These are phyloP conservation scores for Boletus eberwhitei DNA, from an alignment of 768 basidiomycete species.

Conservation along the genomic window DNA sequence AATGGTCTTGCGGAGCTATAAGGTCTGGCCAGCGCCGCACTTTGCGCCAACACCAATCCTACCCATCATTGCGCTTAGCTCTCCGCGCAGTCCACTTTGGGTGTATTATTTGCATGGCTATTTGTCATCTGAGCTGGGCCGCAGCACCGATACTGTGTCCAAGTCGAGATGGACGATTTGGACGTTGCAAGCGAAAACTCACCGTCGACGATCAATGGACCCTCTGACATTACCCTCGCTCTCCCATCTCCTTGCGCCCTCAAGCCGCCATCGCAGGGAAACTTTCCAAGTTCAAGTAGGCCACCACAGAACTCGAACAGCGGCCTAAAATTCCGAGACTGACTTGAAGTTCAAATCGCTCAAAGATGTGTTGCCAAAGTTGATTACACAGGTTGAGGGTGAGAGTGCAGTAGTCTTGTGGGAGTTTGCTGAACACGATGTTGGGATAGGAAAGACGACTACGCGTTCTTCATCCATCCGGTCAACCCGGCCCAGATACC, in stretches of 20 bases:
- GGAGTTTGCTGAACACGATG: conserved; percentile 5
- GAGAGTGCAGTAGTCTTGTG: conserved; percentile 9
- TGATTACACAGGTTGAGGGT: conserved; percentile 79
- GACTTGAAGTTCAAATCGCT: conserved; percentile 68
- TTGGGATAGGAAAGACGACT: conserved; percentile 72
- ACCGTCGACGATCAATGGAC: conserved; percentile 27
- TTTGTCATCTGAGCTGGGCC: conserved; percentile 2
- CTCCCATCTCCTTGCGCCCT: conserved; percentile 60
- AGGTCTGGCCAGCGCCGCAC: too few relatives aligned
- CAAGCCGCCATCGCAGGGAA: conserved; percentile 52
- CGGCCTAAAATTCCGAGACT: conserved; percentile 44
- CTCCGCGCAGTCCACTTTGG: conserved; percentile 6
- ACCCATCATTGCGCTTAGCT: too few relatives aligned
- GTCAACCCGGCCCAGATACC: conserved; percentile 59
- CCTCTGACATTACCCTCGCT: conserved; percentile 61
- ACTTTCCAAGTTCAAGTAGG: conserved; percentile 39
- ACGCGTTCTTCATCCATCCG: conserved; percentile 74
- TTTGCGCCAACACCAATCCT: too few relatives aligned
- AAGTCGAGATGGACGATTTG: conserved; percentile 9
- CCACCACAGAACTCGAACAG: conserved; percentile 25
- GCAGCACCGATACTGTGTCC: background rate
- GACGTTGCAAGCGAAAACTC: conserved; percentile 29
- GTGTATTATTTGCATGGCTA: conserved; percentile 8
- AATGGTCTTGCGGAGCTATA: too few relatives aligned
- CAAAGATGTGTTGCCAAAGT: conserved; percentile 65